Conservation (phyloP, 1,284 basidiomycete genomes). For the Ceratobasidium sp. region DNA sequence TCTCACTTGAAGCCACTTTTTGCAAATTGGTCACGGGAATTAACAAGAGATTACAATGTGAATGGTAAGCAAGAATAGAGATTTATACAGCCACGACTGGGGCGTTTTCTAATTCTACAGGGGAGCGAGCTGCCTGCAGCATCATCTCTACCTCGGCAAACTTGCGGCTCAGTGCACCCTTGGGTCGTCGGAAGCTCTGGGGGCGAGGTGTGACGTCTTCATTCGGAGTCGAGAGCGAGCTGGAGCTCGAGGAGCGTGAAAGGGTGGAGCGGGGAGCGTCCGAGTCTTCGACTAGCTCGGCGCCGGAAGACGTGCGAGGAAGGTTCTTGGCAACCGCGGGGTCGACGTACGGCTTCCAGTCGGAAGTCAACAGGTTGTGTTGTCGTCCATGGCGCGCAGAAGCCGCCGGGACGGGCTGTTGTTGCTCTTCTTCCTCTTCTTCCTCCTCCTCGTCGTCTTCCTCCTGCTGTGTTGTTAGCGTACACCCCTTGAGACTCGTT, state of each 20-base stretch:
- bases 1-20: conserved; percentile 18
- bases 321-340: not conserved
- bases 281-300: not conserved
- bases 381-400: conserved; percentile 25
- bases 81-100: conserved; percentile 13
- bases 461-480: not conserved
- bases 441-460: conserved; percentile 34
- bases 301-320: not conserved
- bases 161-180: conserved; percentile 34
- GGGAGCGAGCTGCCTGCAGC: conserved; percentile 32
- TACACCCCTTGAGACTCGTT: not conserved
- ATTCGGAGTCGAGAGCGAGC: conserved; percentile 17
- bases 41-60: not conserved
- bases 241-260: conserved; percentile 29
- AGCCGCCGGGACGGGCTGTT: conserved; percentile 9
- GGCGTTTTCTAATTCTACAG: conserved; percentile 12
- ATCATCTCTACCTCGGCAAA: conserved; percentile 29
- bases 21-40: not conserved
- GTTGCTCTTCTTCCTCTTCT: conserved; percentile 38
- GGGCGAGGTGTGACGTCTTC: conserved; percentile 22
- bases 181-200: conserved; percentile 14
- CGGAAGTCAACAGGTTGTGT: conserved; percentile 11
- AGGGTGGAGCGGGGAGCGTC: conserved; percentile 15
- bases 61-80: not conserved
- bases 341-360: conserved; percentile 13